Evolutionary conservation across 345 rosid species (phyloP).

Genomic region (Eutrema yunnanense): DNA sequence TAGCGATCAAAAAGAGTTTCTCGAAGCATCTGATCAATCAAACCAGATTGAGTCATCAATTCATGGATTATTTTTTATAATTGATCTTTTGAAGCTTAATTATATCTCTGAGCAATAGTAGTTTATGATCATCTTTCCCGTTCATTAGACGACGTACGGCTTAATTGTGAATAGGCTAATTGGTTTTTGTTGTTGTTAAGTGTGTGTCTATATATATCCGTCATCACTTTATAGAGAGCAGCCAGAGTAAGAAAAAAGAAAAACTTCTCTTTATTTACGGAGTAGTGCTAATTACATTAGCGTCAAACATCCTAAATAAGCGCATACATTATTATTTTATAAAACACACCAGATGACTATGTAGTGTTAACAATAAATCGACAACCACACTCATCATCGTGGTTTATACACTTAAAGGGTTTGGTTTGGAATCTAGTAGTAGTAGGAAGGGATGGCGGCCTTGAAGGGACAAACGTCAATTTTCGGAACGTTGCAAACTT

Average conservation of each 20-base stretch:
- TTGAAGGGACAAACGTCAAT: too few relatives aligned
- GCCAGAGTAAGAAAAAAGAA: not conserved
- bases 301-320: not conserved
- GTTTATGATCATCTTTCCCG: not conserved
- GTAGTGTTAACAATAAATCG: not conserved
- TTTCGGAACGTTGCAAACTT: too few relatives aligned
- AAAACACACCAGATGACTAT: not conserved
- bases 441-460: conserved; percentile 5
- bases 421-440: not conserved
- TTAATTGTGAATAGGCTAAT: not conserved
- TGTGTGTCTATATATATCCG: not conserved
- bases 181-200: not conserved
- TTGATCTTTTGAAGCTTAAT: not conserved
- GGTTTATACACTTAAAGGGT: too few relatives aligned
- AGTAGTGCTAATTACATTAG: conserved; percentile 15
- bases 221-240: not conserved
- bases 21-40: not conserved
- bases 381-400: not conserved
- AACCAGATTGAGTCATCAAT: not conserved
- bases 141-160: not conserved
- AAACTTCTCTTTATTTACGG: not conserved
- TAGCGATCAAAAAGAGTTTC: not conserved
- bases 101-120: not conserved
- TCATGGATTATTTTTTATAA: not conserved
- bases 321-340: not conserved